Percentiles rank a stretch among this genome's conserved stretches.
Conservation (phyloP, 495 filamentous ascomycete genomes). For the Friedmanniomyces simplex region DNA sequence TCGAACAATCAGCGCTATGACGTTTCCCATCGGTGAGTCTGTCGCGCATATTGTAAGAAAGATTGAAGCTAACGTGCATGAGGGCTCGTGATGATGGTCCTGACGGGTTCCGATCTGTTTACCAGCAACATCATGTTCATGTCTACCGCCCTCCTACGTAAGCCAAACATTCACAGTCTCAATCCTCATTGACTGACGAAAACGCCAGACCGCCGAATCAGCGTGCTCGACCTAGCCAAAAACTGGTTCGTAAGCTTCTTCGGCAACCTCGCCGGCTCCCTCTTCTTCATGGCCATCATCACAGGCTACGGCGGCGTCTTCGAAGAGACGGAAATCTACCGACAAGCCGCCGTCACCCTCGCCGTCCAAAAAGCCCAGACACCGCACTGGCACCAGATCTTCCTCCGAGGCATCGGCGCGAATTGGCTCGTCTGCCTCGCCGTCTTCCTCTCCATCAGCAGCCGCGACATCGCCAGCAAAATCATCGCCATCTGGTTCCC, state of each 20-base stretch:
- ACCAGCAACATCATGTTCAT: conserved; percentile 50
- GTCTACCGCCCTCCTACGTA: neutral
- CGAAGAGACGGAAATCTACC: conserved; percentile 39
- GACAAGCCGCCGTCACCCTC: conserved; percentile 38
- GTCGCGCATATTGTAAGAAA: neutral
- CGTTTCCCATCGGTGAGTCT: conserved; percentile 45
- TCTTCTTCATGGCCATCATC: conserved; percentile 50
- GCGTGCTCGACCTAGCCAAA: conserved; percentile 39
- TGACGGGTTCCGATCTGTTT: conserved; percentile 49
- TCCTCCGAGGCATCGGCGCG: conserved; percentile 47
- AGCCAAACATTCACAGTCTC: neutral
- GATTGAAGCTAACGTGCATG: neutral
- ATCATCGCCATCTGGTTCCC: conserved; percentile 52
- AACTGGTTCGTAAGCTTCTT: conserved; percentile 50
- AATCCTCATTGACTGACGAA: neutral
- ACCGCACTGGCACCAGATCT: conserved; percentile 48
- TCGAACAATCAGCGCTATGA: conserved; percentile 40
- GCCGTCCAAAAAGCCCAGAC: conserved; percentile 45
- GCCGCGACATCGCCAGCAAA: conserved; percentile 46
- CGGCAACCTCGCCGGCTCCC: conserved; percentile 49
- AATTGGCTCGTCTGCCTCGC: conserved; percentile 57
- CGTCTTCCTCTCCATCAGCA: conserved; percentile 46
- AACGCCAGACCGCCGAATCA: conserved; percentile 30
- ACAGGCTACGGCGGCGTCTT: conserved; percentile 52
- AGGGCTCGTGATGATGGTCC: conserved; percentile 43